Base-by-base conservation (phyloP, 371 early-diverging fungal species). In the Saksenaea oblongispora region DNA sequence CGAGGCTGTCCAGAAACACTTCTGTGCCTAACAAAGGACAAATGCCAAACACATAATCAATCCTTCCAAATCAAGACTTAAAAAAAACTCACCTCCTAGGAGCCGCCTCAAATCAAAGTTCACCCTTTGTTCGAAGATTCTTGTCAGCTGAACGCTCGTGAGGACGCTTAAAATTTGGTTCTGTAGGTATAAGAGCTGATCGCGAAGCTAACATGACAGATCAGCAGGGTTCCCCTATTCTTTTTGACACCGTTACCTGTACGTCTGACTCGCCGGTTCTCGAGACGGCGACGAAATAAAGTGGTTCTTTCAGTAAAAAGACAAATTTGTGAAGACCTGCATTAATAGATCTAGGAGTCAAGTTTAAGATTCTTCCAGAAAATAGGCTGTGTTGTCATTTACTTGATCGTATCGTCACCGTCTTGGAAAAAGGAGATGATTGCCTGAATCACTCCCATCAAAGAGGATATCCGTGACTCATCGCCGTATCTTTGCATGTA, bases 401-500 rank as follows among this genome's bases (percentile, higher is more conserved):
- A 90, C 84, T 86, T 76, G 56, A 95, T 81, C 1, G 89, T 76
- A 68, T 97, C 96, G 62, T 91, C 89, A 37, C 92, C 87, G 59
- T 89, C 92, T 56, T 84, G 82, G 72, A 93, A 93, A 65, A 93
- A 92, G 10, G 95, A 91, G 31, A 96, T 85, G 36, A 97, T 87
- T 1, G 97, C 95, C 66, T 97, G 97, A 31, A 95, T 87, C 1
- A 95, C 89, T 28, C 96, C 97, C 93, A 93, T 95, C 54, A 93
- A 82, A 22, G 88, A 85, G 15, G 96, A 89, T 64, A 95, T 85
- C 73, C 91, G 85, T 26, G 94, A 81, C 71, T 97, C 98, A 71
- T 94, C 93, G 15, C 97, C 97, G 70, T 94, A 91, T 76, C 91
- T 89, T 51, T 59, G n/a, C 34, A 9, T 31, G 36, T 61, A 10